phyloP scores from a whole-genome alignment of 345 rosid genomes.

The Gossypium arboreum region DNA sequence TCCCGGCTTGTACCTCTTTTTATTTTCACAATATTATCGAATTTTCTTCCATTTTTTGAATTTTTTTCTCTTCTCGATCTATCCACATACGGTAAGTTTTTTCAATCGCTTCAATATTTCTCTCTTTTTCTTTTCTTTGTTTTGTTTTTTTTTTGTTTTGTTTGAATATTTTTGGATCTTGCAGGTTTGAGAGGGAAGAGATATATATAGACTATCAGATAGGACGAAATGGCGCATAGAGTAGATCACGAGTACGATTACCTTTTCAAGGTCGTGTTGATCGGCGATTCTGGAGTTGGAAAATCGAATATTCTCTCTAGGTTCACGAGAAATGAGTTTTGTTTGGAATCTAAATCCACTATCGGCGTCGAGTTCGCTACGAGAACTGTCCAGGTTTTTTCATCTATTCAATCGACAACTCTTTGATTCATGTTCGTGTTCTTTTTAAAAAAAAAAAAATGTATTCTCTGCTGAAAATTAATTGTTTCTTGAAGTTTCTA shows the following conservation, averaged over 20 bases:
- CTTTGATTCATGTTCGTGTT: slow-evolving; percentile 8
- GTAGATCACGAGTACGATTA: slow-evolving; percentile 67
- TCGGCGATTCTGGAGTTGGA: slow-evolving; percentile 75
- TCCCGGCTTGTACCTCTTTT: not conserved
- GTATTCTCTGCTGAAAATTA: not conserved
- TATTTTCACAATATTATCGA: not conserved
- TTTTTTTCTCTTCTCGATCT: slow-evolving; percentile 31
- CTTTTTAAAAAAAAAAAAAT: accelerated
- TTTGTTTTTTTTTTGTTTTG: not conserved
- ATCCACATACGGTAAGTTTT: slow-evolving; percentile 25
- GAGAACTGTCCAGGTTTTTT: slow-evolving; percentile 52
- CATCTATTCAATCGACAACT: not conserved
- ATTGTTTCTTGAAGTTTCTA: slow-evolving; percentile 2
- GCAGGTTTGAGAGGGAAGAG: slow-evolving; percentile 27
- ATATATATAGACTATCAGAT: not conserved
- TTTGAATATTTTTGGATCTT: slow-evolving; percentile 23
- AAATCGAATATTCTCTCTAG: slow-evolving; percentile 71
- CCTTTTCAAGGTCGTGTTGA: slow-evolving; percentile 71
- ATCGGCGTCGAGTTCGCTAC: slow-evolving; percentile 75
- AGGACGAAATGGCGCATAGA: slow-evolving; percentile 47
- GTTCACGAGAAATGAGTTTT: slow-evolving; percentile 64
- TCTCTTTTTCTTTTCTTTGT: not conserved
- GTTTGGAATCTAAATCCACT: slow-evolving; percentile 71
- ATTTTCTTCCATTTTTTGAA: not conserved
- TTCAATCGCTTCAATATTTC: not conserved